Evolutionary conservation across 2,329 filamentous ascomycete genomes (phyloP).

Genomic region (Ustulina deusta): DNA sequence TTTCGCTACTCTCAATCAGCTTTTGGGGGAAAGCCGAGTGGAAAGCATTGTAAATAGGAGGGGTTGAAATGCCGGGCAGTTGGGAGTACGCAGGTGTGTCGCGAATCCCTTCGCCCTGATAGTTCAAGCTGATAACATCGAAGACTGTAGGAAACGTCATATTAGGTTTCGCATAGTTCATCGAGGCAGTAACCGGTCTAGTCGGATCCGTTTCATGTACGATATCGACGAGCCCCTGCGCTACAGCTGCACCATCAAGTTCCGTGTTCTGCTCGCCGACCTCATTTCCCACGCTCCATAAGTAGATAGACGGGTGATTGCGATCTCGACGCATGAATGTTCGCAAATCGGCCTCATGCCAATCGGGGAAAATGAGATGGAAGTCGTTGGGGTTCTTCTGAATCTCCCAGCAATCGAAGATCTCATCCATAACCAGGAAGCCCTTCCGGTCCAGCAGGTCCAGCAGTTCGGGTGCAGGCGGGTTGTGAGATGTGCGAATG

Average conservation of each 20-base stretch:
- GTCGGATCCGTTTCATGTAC: conserved; percentile 61
- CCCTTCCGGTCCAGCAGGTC: conserved; percentile 63
- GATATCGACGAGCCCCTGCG: conserved; percentile 56
- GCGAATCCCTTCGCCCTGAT: conserved; percentile 63
- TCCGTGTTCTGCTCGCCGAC: conserved; percentile 58
- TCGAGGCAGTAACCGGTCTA: conserved; percentile 57
- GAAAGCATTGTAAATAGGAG: conserved; percentile 50
- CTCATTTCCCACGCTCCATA: conserved; percentile 68
- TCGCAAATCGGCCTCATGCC: conserved; percentile 65
- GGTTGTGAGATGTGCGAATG: conserved; percentile 65
- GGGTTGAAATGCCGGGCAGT: conserved; percentile 20
- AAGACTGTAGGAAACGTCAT: conserved; percentile 56
- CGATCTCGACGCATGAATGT: conserved; percentile 64
- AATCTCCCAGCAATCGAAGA: conserved; percentile 64
- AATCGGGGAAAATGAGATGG: conserved; percentile 63
- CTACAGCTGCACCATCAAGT: conserved; percentile 40
- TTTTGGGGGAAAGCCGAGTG: conserved; percentile 59
- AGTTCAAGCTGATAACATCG: conserved; percentile 65
- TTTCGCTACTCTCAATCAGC: conserved; percentile 58
- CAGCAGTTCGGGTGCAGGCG: conserved; percentile 63
- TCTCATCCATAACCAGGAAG: conserved; percentile 64
- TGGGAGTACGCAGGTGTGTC: conserved; percentile 28
- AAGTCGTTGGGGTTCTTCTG: conserved; percentile 62
- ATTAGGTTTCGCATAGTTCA: conserved; percentile 60
- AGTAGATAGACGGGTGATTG: conserved; percentile 65